A percentile compares a stretch with the other conserved stretches of the same genome.
These are phyloP conservation scores for Patellifolia procumbens DNA, from an alignment of 179 eudicot genomes.

Conservation along the genomic window DNA sequence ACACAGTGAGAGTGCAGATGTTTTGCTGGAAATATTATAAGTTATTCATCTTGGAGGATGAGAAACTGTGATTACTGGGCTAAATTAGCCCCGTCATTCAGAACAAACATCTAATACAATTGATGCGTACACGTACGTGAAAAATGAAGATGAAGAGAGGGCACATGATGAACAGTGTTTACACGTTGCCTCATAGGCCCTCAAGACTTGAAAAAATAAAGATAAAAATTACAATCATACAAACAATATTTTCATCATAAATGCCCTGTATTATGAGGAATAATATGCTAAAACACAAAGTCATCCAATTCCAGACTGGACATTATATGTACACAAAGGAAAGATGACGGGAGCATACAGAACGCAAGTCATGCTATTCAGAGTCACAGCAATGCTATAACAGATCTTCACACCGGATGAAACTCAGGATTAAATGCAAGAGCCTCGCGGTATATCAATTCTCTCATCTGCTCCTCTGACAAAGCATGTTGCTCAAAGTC, in stretches of 20 bases:
- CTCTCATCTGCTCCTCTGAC: constrained; percentile 89
- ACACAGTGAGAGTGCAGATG: background rate
- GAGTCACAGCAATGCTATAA: background rate
- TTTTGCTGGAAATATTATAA: background rate
- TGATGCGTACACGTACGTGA: constrained; percentile 15
- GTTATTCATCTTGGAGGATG: constrained; percentile 3
- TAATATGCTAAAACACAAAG: constrained; percentile 22
- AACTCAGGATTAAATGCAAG: constrained; percentile 85
- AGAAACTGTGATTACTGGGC: constrained; percentile 21
- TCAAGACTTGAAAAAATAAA: constrained; percentile 7
- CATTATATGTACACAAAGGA: constrained; percentile 36
- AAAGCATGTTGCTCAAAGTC: constrained; percentile 89
- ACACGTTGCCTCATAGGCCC: constrained; percentile 21
- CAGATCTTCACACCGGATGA: constrained; percentile 42
- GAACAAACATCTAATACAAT: constrained; percentile 29
- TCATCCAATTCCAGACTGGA: constrained; percentile 25
- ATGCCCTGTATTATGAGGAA: constrained; percentile 30
- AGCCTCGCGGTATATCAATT: constrained; percentile 80
- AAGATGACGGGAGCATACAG: constrained; percentile 2
- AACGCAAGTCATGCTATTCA: constrained; percentile 11
- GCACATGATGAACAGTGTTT: constrained; percentile 12
- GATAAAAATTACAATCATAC: constrained; percentile 19
- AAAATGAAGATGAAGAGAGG: constrained; percentile 8
- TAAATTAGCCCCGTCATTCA: constrained; percentile 22
- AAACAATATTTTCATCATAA: constrained; percentile 20